Percentiles rank a stretch among this genome's conserved stretches.
Conservation (phyloP, 2,329 filamentous ascomycete species). For the Exophiala xenobiotica region DNA sequence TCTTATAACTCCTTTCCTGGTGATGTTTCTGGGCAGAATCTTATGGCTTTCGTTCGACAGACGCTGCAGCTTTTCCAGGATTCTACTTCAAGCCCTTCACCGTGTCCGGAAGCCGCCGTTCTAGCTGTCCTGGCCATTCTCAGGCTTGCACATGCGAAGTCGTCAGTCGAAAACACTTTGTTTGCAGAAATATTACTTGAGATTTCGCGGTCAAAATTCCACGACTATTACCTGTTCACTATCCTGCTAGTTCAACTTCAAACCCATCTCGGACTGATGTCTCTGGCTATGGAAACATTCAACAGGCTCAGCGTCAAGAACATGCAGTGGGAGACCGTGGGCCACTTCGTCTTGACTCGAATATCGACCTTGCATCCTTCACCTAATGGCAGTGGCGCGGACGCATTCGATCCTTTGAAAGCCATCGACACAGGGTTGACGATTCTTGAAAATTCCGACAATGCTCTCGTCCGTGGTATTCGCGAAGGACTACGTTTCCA, state of each 20-base stretch:
- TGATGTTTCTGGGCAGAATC: constrained; percentile 1
- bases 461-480: constrained; percentile 39
- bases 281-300: constrained; percentile 47
- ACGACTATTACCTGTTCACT: constrained; percentile 48
- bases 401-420: constrained; percentile 40
- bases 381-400: constrained; percentile 39
- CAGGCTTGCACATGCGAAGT: constrained; percentile 5
- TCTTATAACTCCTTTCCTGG: constrained; percentile 15
- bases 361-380: constrained; percentile 49
- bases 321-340: constrained; percentile 49
- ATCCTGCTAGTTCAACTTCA: constrained; percentile 47
- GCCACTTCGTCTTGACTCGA: constrained; percentile 49
- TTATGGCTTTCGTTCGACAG: constrained; percentile 16
- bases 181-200: constrained; percentile 24
- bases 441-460: constrained; percentile 43
- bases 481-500: constrained; percentile 42
- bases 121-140: constrained; percentile 26
- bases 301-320: constrained; percentile 49
- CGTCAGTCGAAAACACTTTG: constrained; percentile 4
- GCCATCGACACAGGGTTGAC: constrained; percentile 42
- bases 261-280: constrained; percentile 44
- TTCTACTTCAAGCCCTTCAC: constrained; percentile 6
- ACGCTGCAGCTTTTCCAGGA: constrained; percentile 18
- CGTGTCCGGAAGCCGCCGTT: constrained; percentile 25
- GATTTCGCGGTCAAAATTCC: constrained; percentile 36